phyloP scores from a whole-genome alignment of 2,329 filamentous ascomycete species.

The Colletotrichum agaves region DNA sequence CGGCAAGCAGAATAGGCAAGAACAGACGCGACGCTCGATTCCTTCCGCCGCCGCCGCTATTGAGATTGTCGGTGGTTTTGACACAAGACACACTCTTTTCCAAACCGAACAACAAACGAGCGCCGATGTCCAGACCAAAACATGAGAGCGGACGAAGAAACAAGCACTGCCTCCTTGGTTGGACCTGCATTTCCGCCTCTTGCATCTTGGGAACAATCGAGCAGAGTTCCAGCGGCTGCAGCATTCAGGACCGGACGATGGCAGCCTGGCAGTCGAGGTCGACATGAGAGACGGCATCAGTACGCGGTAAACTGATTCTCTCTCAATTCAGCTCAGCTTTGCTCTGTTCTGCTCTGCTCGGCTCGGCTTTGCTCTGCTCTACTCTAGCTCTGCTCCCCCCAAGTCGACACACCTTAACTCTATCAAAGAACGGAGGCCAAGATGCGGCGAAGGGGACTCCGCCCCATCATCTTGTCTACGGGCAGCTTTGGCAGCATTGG shows the following conservation, averaged over 20 bases:
- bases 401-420: background rate
- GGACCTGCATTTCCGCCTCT: constrained; percentile 9
- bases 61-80: constrained; percentile 25
- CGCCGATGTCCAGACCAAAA: constrained; percentile 33
- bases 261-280: constrained; percentile 15
- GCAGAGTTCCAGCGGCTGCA: constrained; percentile 9
- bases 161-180: constrained; percentile 32
- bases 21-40: constrained; percentile 32
- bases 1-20: constrained; percentile 12
- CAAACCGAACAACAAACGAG: constrained; percentile 31
- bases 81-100: constrained; percentile 31
- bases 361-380: no score
- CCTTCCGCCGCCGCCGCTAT: constrained; percentile 26
- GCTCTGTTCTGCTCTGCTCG: no score
- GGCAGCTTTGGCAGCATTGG: constrained; percentile 26
- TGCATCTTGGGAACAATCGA: background rate
- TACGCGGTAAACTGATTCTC: no score
- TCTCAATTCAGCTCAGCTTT: no score
- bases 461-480: constrained; percentile 36
- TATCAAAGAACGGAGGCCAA: background rate
- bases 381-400: no score
- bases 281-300: no score
- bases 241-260: constrained; percentile 17
- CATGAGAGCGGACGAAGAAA: constrained; percentile 31
- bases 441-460: background rate